These are phyloP conservation scores for Colletotrichum noveboracense DNA, from an alignment of 2,329 filamentous ascomycete genomes.

Conservation along the genomic window DNA sequence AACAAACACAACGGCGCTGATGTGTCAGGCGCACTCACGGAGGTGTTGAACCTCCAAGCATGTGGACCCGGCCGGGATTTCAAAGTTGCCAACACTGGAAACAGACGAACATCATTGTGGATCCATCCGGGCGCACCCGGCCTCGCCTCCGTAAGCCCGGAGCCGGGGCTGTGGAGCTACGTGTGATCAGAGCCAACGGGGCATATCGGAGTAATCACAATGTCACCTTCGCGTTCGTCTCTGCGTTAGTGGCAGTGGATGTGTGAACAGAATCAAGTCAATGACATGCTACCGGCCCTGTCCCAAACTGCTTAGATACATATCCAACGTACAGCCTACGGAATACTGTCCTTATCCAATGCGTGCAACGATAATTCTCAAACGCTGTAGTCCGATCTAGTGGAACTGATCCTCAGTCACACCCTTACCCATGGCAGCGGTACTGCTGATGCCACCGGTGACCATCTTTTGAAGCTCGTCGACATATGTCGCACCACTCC, in stretches of 20 bases:
- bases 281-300: background rate
- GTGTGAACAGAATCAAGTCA: background rate
- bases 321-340: background rate
- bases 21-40: background rate
- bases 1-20: background rate
- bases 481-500: slow-evolving; percentile 93
- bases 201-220: background rate
- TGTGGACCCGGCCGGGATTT: background rate
- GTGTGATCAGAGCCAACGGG: background rate
- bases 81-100: background rate
- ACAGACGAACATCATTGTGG: background rate
- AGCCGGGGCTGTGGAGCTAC: background rate
- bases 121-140: background rate
- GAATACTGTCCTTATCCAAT: background rate
- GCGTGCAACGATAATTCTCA: background rate
- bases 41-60: background rate
- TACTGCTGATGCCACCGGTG: slow-evolving; percentile 87
- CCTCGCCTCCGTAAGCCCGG: background rate
- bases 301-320: background rate
- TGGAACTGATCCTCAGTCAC: slow-evolving; percentile 99
- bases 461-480: slow-evolving; percentile 98
- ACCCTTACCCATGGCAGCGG: slow-evolving; percentile 95
- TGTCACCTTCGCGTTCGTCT: background rate
- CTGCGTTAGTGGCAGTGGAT: background rate
- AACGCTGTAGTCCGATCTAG: background rate